These are phyloP conservation scores for Pyrenophora graminea DNA, from an alignment of 2,329 filamentous ascomycete species.

Conservation along the genomic window DNA sequence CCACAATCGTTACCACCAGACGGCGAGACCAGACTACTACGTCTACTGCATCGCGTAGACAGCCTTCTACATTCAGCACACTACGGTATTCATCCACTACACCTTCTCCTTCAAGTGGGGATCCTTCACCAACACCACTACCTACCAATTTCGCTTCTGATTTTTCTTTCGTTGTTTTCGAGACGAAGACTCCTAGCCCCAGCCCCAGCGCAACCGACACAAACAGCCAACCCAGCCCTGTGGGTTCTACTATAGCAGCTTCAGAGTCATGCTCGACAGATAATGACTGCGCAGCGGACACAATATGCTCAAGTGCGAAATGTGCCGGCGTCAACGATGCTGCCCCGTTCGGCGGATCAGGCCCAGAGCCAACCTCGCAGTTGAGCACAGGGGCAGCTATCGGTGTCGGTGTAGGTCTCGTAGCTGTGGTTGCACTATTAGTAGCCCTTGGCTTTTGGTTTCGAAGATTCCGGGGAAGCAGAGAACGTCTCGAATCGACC, in stretches of 20 bases:
- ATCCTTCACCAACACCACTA: constrained; percentile 7
- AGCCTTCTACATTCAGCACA: constrained; percentile 5
- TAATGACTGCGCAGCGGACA: constrained; percentile 33
- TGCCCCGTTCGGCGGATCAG: constrained; percentile 26
- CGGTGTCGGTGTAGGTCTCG: constrained; percentile 35
- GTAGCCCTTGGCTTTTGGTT: constrained; percentile 30
- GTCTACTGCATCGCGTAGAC: constrained; percentile 13
- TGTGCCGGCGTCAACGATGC: constrained; percentile 25
- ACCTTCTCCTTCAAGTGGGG: constrained; percentile 1
- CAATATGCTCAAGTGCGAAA: constrained; percentile 26
- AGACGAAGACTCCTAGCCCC: constrained; percentile 14
- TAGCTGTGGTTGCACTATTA: constrained; percentile 24
- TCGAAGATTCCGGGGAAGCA: constrained; percentile 23
- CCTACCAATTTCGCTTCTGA: constrained; percentile 7
- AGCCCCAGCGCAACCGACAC: background rate
- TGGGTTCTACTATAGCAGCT: too few species aligned
- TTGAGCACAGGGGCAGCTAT: constrained; percentile 29
- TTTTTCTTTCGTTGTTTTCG: constrained; percentile 16
- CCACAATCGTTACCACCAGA: constrained; percentile 15
- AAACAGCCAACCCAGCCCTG: constrained; percentile 11
- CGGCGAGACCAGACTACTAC: constrained; percentile 9
- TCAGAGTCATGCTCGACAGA: constrained; percentile 24
- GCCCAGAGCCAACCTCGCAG: constrained; percentile 18
- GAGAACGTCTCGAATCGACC: constrained; percentile 14
- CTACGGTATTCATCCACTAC: background rate